Conservation (phyloP, 2,329 filamentous ascomycete genomes). For the Aspergillus fumigatiaffinis region DNA sequence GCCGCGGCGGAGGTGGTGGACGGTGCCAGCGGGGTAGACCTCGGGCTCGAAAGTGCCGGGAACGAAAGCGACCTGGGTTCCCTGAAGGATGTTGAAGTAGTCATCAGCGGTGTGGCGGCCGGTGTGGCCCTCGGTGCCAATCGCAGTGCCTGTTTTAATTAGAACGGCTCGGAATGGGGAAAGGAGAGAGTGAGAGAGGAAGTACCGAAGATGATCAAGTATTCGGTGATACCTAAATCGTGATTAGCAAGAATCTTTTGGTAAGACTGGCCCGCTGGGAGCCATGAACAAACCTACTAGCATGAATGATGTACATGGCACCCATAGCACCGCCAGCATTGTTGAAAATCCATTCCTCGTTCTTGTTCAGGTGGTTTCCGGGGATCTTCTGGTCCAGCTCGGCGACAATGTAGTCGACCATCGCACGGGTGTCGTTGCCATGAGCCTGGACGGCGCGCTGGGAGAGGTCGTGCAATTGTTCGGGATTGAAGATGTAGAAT, state of each 20-base stretch:
- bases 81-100: slow-evolving; percentile 81
- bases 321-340: slow-evolving; percentile 91
- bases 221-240: slow-evolving; percentile 65
- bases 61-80: slow-evolving; percentile 37
- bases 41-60: slow-evolving; percentile 37
- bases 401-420: slow-evolving; percentile 66
- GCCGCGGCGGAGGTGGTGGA: slow-evolving; percentile 50
- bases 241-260: neutral
- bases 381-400: slow-evolving; percentile 57
- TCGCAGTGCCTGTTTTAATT: slow-evolving; percentile 28
- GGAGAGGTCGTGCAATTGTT: slow-evolving; percentile 65
- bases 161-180: neutral
- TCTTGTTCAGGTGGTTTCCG: slow-evolving; percentile 56
- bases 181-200: neutral
- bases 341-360: slow-evolving; percentile 87
- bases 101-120: slow-evolving; percentile 89
- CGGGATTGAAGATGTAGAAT: slow-evolving; percentile 72
- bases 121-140: slow-evolving; percentile 79
- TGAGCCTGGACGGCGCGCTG: slow-evolving; percentile 62
- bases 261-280: neutral
- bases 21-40: slow-evolving; percentile 35
- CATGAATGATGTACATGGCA: slow-evolving; percentile 84
- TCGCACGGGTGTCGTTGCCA: slow-evolving; percentile 68
- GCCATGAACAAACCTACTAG: slow-evolving; percentile 53
- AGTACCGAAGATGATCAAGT: slow-evolving; percentile 78